These are phyloP conservation scores for Rhodomyrtus tomentosa DNA, from an alignment of 345 rosid species.

Conservation along the genomic window DNA sequence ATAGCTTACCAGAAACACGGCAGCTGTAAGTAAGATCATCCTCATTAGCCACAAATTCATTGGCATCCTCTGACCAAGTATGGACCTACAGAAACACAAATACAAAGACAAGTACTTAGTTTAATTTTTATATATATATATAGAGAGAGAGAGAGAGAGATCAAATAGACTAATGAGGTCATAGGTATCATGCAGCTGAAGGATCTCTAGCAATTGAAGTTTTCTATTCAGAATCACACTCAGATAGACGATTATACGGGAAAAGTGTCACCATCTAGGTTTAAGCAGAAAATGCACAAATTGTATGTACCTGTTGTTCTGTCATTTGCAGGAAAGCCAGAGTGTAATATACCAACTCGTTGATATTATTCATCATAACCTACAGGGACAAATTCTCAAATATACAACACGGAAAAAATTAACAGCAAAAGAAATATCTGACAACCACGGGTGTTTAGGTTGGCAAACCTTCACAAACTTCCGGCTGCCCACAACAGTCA, in stretches of 20 bases:
- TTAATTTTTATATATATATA: not conserved
- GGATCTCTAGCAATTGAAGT: not conserved
- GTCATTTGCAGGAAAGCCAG: slow-evolving; percentile 86
- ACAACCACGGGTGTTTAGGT: not conserved
- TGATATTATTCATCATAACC: slow-evolving; percentile 44
- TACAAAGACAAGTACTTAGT: not conserved
- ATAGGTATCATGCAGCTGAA: not conserved
- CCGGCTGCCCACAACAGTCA: slow-evolving; percentile 63
- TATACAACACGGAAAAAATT: not conserved
- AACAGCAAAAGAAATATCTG: not conserved
- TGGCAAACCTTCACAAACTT: slow-evolving; percentile 58
- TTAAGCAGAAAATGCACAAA: not conserved
- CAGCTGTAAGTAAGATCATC: slow-evolving; percentile 84
- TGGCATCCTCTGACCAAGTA: slow-evolving; percentile 76
- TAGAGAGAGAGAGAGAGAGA: not conserved
- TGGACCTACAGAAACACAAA: slow-evolving; percentile 39
- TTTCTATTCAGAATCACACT: not conserved
- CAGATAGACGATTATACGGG: not conserved
- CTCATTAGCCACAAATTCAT: slow-evolving; percentile 86
- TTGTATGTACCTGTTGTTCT: slow-evolving; percentile 52
- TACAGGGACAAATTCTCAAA: slow-evolving; percentile 12
- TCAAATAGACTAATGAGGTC: not conserved
- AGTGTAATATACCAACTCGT: slow-evolving; percentile 70
- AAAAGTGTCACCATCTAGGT: not conserved
- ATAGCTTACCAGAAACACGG: slow-evolving; percentile 72